phyloP scores from a whole-genome alignment of 1,284 basidiomycete genomes.

The Naganishia sp. region DNA sequence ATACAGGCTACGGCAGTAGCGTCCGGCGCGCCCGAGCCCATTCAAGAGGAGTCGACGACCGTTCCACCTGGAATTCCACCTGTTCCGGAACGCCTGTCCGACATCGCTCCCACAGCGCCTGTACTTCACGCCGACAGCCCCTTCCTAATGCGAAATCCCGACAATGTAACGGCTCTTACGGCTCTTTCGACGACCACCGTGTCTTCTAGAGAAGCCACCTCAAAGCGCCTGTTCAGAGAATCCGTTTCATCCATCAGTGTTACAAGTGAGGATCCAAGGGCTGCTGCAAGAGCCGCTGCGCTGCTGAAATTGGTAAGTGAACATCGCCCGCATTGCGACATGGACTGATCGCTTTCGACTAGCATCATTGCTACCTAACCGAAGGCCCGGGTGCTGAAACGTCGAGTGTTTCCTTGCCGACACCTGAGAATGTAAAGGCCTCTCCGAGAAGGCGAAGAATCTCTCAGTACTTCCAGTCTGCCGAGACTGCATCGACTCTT shows the following conservation, averaged over 20 bases:
- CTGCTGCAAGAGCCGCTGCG: slow-evolving; percentile 25
- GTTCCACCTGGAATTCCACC: not conserved
- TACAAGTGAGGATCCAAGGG: slow-evolving; percentile 21
- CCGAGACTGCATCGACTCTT: slow-evolving; percentile 18
- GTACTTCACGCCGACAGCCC: slow-evolving; percentile 4
- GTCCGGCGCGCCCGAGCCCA: not conserved
- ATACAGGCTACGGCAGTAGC: not conserved
- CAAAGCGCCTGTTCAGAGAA: slow-evolving; percentile 12
- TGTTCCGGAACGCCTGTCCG: not conserved
- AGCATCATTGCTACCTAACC: slow-evolving; percentile 23
- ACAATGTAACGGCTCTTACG: not conserved
- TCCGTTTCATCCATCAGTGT: slow-evolving; percentile 24
- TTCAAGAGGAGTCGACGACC: not conserved
- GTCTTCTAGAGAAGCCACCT: not conserved
- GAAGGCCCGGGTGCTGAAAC: slow-evolving; percentile 5
- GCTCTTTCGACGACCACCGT: not conserved
- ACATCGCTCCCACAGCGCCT: not conserved
- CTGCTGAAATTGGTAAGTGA: slow-evolving; percentile 19
- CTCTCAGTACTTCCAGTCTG: slow-evolving; percentile 20
- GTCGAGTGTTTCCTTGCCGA: not conserved
- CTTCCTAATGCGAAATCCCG: not conserved
- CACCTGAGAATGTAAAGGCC: slow-evolving; percentile 1
- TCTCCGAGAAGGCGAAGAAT: slow-evolving; percentile 20
- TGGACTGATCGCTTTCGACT: not conserved
- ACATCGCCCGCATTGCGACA: not conserved